A percentile compares a stretch with the other conserved stretches of the same genome.
These are phyloP conservation scores for Hypsizygus ulmarius DNA, from an alignment of 1,284 basidiomycete genomes.

Conservation along the genomic window DNA sequence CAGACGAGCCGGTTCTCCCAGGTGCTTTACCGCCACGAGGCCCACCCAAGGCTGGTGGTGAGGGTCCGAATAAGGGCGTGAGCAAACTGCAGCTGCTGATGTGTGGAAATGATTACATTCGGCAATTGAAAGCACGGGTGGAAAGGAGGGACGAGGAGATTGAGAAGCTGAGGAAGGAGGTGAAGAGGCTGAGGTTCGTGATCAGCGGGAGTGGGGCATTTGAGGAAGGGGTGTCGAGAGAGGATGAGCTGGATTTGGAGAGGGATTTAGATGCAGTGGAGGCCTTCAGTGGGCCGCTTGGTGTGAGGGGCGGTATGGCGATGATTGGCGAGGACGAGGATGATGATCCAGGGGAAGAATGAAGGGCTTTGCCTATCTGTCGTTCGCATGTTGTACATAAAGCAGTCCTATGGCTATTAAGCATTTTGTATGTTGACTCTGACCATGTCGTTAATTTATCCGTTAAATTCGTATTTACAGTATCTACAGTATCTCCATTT, in stretches of 20 bases:
- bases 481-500: background rate
- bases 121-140: conserved; percentile 73
- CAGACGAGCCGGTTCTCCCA: conserved; percentile 67
- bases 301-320: conserved; percentile 5
- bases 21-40: conserved; percentile 85
- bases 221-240: conserved; percentile 27
- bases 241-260: conserved; percentile 41
- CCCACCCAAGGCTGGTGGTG: conserved; percentile 79
- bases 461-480: background rate
- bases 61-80: conserved; percentile 93
- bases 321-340: conserved; percentile 17
- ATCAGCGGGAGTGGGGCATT: conserved; percentile 29
- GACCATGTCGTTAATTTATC: background rate
- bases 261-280: conserved; percentile 41
- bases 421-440: background rate
- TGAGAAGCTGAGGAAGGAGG: conserved; percentile 63
- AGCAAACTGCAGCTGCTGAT: conserved; percentile 91
- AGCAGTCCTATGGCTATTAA: background rate
- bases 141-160: conserved; percentile 86
- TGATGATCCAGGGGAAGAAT: conserved; percentile 19
- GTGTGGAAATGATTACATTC: conserved; percentile 87
- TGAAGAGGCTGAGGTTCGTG: conserved; percentile 56
- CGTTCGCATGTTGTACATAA: too few species aligned
- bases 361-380: background rate
- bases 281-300: conserved; percentile 14